Evolutionary conservation across 257 asterid species (phyloP).

Genomic region (Solanum pinnatisectum): DNA sequence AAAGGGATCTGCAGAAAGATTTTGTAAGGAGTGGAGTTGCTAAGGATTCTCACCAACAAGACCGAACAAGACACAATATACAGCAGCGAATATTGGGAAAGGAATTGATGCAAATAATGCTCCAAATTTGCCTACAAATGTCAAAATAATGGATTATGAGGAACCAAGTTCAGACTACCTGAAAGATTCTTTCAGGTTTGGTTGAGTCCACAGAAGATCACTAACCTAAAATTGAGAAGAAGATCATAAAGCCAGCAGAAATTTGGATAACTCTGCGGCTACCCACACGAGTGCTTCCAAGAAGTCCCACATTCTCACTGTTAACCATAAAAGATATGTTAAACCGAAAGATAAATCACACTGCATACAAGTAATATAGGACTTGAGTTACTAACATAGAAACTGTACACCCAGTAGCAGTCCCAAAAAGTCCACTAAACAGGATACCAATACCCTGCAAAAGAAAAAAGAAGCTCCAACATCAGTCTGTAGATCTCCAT

Average conservation of each 20-base stretch:
- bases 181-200: not conserved
- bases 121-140: slow-evolving; percentile 77
- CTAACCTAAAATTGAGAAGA: slow-evolving; percentile 75
- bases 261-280: slow-evolving; percentile 89
- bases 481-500: not conserved
- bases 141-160: not conserved
- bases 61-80: slow-evolving; percentile 85
- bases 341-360: not conserved
- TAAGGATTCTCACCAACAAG: slow-evolving; percentile 54
- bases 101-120: slow-evolving; percentile 96
- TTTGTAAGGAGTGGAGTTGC: not conserved
- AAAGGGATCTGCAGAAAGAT: not conserved
- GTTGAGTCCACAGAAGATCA: not conserved
- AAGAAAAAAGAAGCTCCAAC: not conserved
- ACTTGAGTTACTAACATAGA: slow-evolving; percentile 52
- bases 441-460: slow-evolving; percentile 82
- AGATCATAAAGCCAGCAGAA: slow-evolving; percentile 95
- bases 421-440: slow-evolving; percentile 81
- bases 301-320: slow-evolving; percentile 94
- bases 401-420: slow-evolving; percentile 80
- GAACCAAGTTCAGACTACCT: not conserved
- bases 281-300: slow-evolving; percentile 97
- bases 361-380: not conserved
- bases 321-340: not conserved
- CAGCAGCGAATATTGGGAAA: slow-evolving; percentile 83